These are phyloP conservation scores for Trichosporon sp. DNA, from an alignment of 1,284 basidiomycete genomes.

Conservation along the genomic window DNA sequence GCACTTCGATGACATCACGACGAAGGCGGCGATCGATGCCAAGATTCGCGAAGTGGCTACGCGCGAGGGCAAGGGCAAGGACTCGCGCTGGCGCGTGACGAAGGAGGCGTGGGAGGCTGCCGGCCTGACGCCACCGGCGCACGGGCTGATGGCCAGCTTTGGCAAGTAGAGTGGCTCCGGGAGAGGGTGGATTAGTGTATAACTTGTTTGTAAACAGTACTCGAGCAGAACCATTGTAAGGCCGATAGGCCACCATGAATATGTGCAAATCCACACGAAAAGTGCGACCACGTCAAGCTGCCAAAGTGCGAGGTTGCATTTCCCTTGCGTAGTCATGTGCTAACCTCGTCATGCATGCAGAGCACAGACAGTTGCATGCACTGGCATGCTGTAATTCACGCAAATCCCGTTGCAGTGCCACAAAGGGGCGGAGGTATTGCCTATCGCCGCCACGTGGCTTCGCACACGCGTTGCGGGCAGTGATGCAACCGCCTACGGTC, in stretches of 20 bases:
- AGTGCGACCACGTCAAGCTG: no score
- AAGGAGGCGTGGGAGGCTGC: conserved; percentile 24
- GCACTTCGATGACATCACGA: conserved; percentile 37
- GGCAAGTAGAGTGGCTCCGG: background rate
- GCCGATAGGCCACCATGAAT: background rate
- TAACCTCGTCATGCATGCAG: background rate
- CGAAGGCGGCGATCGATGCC: conserved; percentile 47
- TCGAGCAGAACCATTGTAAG: background rate
- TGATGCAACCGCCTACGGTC: background rate
- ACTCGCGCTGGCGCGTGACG: conserved; percentile 40
- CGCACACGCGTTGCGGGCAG: conserved; percentile 5
- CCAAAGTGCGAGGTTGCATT: no score
- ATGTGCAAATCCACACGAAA: background rate
- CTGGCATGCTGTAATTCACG: background rate
- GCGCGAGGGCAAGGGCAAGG: conserved; percentile 39
- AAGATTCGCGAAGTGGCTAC: conserved; percentile 45
- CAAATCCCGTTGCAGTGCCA: background rate
- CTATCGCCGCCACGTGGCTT: conserved; percentile 4
- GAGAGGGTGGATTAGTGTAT: background rate
- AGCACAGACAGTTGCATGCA: background rate
- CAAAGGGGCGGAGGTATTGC: background rate
- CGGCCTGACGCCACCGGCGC: conserved; percentile 6
- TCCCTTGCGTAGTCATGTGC: no score
- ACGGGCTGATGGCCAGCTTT: background rate
- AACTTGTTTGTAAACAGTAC: conserved; percentile 1